A percentile compares a stretch with the other conserved stretches of the same genome.
Conservation (phyloP, 2,329 filamentous ascomycete species). For the Trichophaea hybrida region DNA sequence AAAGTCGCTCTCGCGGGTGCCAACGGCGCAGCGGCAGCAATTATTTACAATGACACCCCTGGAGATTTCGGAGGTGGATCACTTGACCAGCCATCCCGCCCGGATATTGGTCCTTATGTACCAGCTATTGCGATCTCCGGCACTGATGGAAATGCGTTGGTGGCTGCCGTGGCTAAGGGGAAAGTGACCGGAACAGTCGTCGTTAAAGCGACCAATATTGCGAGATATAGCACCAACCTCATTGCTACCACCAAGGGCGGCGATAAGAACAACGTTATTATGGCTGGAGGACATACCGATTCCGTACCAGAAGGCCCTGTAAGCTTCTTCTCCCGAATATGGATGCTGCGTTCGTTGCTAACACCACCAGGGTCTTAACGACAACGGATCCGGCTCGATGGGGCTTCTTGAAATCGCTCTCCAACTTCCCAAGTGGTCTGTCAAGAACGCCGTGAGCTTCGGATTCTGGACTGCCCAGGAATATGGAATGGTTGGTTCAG, state of each 20-base stretch:
- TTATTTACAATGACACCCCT: slow-evolving; percentile 39
- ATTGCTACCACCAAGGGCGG: slow-evolving; percentile 46
- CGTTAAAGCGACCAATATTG: slow-evolving; percentile 36
- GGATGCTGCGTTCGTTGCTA: not conserved
- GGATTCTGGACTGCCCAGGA: slow-evolving; percentile 48
- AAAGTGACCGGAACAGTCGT: slow-evolving; percentile 30
- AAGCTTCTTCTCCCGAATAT: not conserved
- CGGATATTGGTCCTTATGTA: slow-evolving; percentile 35
- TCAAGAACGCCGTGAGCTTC: slow-evolving; percentile 49
- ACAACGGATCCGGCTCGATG: slow-evolving; percentile 47
- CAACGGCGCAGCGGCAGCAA: slow-evolving; percentile 41
- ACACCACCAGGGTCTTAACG: slow-evolving; percentile 43
- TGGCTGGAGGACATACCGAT: slow-evolving; percentile 47
- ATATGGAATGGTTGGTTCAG: slow-evolving; percentile 41
- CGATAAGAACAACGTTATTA: slow-evolving; percentile 44
- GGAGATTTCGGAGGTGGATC: slow-evolving; percentile 40
- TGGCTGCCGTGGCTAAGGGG: slow-evolving; percentile 9
- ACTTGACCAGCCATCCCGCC: slow-evolving; percentile 37
- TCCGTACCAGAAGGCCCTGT: slow-evolving; percentile 44
- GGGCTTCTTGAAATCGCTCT: slow-evolving; percentile 45
- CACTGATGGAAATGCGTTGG: slow-evolving; percentile 25
- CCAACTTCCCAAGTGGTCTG: slow-evolving; percentile 42
- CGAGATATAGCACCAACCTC: slow-evolving; percentile 41
- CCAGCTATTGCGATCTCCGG: slow-evolving; percentile 41
- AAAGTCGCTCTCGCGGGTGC: slow-evolving; percentile 44